phyloP scores from a whole-genome alignment of 768 basidiomycete species.

The Podaxis sp. region DNA sequence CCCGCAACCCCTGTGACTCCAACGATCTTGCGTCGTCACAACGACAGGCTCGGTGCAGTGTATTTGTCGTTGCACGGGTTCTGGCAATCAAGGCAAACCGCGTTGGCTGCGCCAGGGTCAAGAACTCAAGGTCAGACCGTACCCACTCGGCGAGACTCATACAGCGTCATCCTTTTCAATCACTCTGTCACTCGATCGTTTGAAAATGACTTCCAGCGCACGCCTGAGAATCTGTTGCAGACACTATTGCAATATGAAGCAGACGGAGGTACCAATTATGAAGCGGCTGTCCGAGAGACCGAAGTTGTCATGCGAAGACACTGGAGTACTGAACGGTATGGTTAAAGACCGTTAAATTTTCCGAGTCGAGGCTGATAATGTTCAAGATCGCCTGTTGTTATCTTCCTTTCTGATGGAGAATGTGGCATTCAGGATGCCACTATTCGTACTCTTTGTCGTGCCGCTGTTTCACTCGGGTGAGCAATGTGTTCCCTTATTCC shows the following conservation, averaged over 20 bases:
- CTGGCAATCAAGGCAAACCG: constrained; percentile 51
- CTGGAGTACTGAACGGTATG: constrained; percentile 54
- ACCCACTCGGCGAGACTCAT: constrained; percentile 46
- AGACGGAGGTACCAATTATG: constrained; percentile 43
- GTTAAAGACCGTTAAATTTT: neutral
- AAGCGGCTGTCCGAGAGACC: constrained; percentile 35
- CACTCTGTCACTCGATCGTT: constrained; percentile 22
- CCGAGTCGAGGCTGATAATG: neutral
- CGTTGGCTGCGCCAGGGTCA: constrained; percentile 24
- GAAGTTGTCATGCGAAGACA: constrained; percentile 38
- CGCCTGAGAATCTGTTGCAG: constrained; percentile 44
- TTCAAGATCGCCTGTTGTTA: constrained; percentile 48
- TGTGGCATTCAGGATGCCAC: constrained; percentile 38
- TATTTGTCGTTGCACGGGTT: constrained; percentile 55
- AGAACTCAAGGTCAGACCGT: constrained; percentile 15
- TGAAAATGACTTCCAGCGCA: constrained; percentile 45
- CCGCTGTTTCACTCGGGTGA: constrained; percentile 44
- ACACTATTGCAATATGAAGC: constrained; percentile 32
- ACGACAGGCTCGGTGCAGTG: constrained; percentile 60
- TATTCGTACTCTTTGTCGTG: constrained; percentile 41
- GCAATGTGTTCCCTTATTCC: neutral
- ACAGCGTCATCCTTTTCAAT: constrained; percentile 54
- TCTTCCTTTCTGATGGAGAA: constrained; percentile 62
- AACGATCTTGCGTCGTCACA: constrained; percentile 20
- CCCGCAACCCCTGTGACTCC: constrained; percentile 32